These are phyloP conservation scores for Nematodospora valgi DNA, from an alignment of 805 yeast genomes.

Conservation along the genomic window DNA sequence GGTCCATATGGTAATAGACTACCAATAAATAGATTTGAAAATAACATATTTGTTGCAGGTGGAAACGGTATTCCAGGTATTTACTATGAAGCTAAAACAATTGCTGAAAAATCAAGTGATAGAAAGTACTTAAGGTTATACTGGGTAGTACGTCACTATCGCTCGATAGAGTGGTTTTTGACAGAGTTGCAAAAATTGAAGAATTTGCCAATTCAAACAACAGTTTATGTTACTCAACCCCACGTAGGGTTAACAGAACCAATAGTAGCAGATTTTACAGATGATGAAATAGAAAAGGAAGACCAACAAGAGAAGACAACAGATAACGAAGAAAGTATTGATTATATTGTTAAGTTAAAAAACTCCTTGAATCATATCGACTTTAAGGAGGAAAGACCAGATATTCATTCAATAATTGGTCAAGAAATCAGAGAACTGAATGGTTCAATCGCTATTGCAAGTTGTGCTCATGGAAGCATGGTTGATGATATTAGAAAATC, in stretches of 20 bases:
- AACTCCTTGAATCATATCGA: constrained; percentile 4
- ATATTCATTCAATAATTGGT: constrained; percentile 27
- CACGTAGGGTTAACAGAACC: constrained; percentile 7
- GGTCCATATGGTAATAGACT: constrained; percentile 49
- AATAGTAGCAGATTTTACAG: constrained; percentile 4
- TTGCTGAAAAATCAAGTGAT: constrained; percentile 9
- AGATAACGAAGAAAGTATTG: constrained; percentile 10
- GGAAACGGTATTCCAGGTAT: constrained; percentile 72
- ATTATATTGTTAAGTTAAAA: constrained; percentile 26
- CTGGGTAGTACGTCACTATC: constrained; percentile 61
- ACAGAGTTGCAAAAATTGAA: constrained; percentile 33
- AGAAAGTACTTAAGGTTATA: constrained; percentile 36
- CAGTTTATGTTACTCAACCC: constrained; percentile 27
- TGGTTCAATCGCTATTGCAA: constrained; percentile 42
- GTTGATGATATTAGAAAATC: constrained; percentile 28
- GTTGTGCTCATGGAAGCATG: constrained; percentile 46
- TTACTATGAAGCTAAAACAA: constrained; percentile 34
- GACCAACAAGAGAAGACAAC: constrained; percentile 6
- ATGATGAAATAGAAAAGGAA: constrained; percentile 8
- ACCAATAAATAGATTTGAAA: constrained; percentile 47
- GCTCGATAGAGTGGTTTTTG: constrained; percentile 47
- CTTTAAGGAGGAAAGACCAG: constrained; percentile 38
- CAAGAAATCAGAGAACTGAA: constrained; percentile 27
- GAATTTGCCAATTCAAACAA: constrained; percentile 19
- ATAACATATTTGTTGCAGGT: constrained; percentile 61